Base-by-base conservation (phyloP, 2,329 filamentous ascomycete species). In the Botrytis elliptica region DNA sequence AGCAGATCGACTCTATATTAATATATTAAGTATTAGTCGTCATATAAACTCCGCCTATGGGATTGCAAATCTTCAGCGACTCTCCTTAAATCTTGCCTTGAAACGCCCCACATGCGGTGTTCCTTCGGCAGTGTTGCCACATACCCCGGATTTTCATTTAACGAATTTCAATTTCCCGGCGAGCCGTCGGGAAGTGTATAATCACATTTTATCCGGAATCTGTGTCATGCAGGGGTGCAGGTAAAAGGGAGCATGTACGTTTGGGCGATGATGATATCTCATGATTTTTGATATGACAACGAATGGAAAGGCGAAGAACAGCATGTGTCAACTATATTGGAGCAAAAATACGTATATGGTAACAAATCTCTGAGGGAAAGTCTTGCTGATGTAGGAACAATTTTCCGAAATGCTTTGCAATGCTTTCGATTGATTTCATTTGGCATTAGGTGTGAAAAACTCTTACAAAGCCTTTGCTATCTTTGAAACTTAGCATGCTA, bases 121-220 rank as follows among this genome's bases (percentile, higher is more conserved):
- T 57, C 38, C 10, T 59, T 55, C 52, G 42, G 72, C 8, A 42
- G 40, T 62, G 42, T 44, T 52, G 68, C 59, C 42, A 49, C 46
- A 46, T 64, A 73, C 60, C 52, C 70, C 65, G 65, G 69, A 55
- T 75, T 65, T 73, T 73, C 64, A 71, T 70, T 63, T 9, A 60
- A 73, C 64, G 52, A 42, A 44, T 63, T 68, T 74, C 46, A 65
- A 71, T 33, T 68, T 75, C 74, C 75, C 76, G 76, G 70, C 60
- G 72, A 67, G 70, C 74, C 76, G 76, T 73, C 75, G 74, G 74
- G 36, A 68, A 72, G 22, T 12, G 20, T 25, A 18, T 72, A 3
- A 22, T 38, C 25, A 38, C 49, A 62, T 46, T 59, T 68, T 72
- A 72, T 49, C 71, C 71, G 71, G 55, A 69, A 62, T 44, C 25